Evolutionary conservation across 257 asterid species (phyloP), one percentile per base, ranked within the genome.

Genomic region (Penstemon newberryi): DNA sequence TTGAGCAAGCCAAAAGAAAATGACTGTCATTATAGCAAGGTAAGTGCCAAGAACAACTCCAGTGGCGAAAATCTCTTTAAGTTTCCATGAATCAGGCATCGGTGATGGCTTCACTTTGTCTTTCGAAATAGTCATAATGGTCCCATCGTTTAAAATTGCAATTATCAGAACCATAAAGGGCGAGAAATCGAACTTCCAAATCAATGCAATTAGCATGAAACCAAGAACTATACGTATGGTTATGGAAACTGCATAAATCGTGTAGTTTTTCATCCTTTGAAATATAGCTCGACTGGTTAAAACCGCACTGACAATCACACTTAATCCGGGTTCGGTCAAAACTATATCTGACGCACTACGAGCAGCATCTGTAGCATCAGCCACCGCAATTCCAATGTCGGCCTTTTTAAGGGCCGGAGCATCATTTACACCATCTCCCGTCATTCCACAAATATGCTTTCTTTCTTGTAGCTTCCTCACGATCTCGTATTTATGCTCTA

Each of bases 201-300:
- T 78, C 63, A 85, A 82, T 0, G 90, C 83, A 9, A 85, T 74
- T 43, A 85, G 86, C 87, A 85, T 75, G 78, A 85, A 85, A 0
- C 88, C 91, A 1, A 85, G 81, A 44, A 85, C 91, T 0, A 85
- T 79, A 33, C 91, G 86, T 0, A 85, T 83, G 5, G 91, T 85
- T 7, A 85, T 85, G 52, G 91, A 85, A 54, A 85, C 88, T 0
- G 91, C 91, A 42, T 85, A 85, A 69, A 85, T 85, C 0, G 90
- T 85, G 81, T 85, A 85, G 77, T 85, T 84, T 73, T 84, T 84
- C 90, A 84, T 84, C 82, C 90, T 79, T 63, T 82, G 90, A 65
- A 84, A 84, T 33, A 84, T 84, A 60, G 90, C 90, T 6, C 90
- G 50, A 78, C 87, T 82, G 0, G 85, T 84, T 33, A 84, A 45